Evolutionary conservation across 2,329 filamentous ascomycete genomes (phyloP), one percentile per base, ranked within the genome.

Genomic region (Paradendryphiella salina): DNA sequence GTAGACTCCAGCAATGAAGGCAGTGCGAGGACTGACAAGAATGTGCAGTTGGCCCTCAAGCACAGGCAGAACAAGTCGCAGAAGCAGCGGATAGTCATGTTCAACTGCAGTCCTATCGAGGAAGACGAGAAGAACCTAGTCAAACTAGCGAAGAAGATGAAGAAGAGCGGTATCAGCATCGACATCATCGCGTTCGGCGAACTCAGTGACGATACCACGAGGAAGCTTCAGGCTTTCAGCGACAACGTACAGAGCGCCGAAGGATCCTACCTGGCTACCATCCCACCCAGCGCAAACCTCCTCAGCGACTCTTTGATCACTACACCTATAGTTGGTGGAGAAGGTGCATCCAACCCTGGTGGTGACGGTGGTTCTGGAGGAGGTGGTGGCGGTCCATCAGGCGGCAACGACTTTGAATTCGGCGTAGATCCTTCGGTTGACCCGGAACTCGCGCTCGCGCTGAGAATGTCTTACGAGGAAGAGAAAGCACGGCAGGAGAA

Each of bases 51-150:
- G 66, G 94, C 94, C 33, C 83, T 99, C 67, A 97, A 97, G 79
- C 94, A 99, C 78, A 87, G 94, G 67, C 92, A 96, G 78, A 97
- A 99, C 79, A 96, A 96, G 77, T 90, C 90, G 40, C 94, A 97
- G 77, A 86, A 90, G 65, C 92, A 96, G 81, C 89, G 94, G 62
- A 96, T 99, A 80, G 88, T 99, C 76, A 91, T 95, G 54, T 96
- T 99, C 75, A 88, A 92, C 58, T 99, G 94, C 82, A 96, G 91
- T 34, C 89, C 92, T 21, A 87, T 97, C 69, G 82, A 86, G 56
- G 94, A 99, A 70, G 87, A 90, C 59, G 89, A 96, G 75, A 94
- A 94, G 78, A 85, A 88, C 46, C 84, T 99, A 42, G 83, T 92
- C 56, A 89, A 90, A 70, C 82, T 99, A 23, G 92, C 94, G 36